These are phyloP conservation scores for Phytophthora syringae DNA, from an alignment of 352 stramenopile species.

Conservation along the genomic window DNA sequence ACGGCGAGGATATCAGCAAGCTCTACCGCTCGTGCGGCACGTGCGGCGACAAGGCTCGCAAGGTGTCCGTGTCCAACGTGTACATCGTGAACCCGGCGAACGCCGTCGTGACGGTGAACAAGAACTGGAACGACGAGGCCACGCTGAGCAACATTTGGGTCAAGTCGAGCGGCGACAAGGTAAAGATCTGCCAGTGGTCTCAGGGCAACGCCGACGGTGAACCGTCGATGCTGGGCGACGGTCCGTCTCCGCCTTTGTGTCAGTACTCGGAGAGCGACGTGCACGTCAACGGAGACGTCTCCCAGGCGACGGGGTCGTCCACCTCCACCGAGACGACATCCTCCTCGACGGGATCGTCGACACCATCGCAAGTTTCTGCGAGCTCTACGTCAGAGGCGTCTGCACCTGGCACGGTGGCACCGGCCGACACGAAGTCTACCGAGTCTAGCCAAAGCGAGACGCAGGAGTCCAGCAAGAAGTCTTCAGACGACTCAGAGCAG, in stretches of 20 bases:
- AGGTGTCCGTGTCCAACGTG: conserved; percentile 29
- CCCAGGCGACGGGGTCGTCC: neutral
- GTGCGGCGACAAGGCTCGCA: conserved; percentile 15
- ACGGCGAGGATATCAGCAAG: conserved; percentile 14
- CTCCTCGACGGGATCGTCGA: neutral
- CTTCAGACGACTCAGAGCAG: neutral
- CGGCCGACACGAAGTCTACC: neutral
- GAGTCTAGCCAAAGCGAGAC: neutral
- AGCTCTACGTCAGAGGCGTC: neutral
- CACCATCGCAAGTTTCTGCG: conserved; percentile 2
- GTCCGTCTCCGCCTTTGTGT: conserved; percentile 6
- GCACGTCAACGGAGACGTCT: conserved; percentile 10
- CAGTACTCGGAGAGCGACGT: conserved; percentile 24
- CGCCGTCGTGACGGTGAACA: conserved; percentile 19
- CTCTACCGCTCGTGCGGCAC: conserved; percentile 9
- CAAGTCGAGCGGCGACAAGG: conserved; percentile 18
- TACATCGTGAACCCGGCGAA: conserved; percentile 22
- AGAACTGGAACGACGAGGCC: conserved; percentile 18
- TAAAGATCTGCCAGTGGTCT: conserved; percentile 19
- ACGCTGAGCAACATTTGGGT: conserved; percentile 30
- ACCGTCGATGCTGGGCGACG: conserved; percentile 23
- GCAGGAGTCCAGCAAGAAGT: neutral
- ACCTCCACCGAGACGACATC: neutral
- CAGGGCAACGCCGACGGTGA: conserved; percentile 9
- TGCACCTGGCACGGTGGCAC: neutral